Evolutionary conservation across 73 alveolate genomes (phyloP), one percentile per base, ranked within the genome.

Genomic region (Breviolum minutum): DNA sequence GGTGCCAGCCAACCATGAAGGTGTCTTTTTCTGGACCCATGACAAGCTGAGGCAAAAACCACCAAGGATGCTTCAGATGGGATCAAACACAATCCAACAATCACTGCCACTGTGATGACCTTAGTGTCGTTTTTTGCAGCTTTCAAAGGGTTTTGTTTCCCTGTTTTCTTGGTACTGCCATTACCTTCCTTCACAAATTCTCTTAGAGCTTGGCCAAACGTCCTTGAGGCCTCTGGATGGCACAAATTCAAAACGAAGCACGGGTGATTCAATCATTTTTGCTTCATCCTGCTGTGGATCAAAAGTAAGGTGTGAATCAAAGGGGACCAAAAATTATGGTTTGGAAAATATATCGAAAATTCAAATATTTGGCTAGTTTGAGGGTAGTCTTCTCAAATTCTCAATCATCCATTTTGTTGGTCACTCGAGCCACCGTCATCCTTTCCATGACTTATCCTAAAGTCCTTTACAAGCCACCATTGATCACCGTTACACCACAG

Each of bases 31-130:
- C n/a, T 14, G 8, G 77, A 68, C 77, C 17, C 77, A 2, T 17
- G 24, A 22, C 2, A 68, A 14, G 77, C 77, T 68, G 17, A 68
- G 77, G n/a, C 6, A 22, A 14, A 29, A 48, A 29, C 90, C 90
- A 81, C 90, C 69, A 81, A 20, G 66, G 90, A 81, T 16, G 90
- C 90, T 63, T 92, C 98, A 19, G 98, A 92, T 17, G 98, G 98
- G 40, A 92, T 92, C 80, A 92, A 66, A 80, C 98, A 92, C 9
- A 92, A 66, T 16, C 98, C 98, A 63, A 92, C 91, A 80, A 92
- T 76, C 79, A 92, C 84, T 26, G 98, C 89, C 61, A 73, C 98
- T 16, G 98, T 92, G 60, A 92, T 92, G 98, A 92, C 98, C 95
- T 88, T 16, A 40, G 16, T 2, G 20, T 22, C 8, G 62, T 29